Percentiles rank a stretch among this genome's conserved stretches.
These are phyloP conservation scores for Deinandra increscens DNA, from an alignment of 129 eudicot species.

Conservation along the genomic window DNA sequence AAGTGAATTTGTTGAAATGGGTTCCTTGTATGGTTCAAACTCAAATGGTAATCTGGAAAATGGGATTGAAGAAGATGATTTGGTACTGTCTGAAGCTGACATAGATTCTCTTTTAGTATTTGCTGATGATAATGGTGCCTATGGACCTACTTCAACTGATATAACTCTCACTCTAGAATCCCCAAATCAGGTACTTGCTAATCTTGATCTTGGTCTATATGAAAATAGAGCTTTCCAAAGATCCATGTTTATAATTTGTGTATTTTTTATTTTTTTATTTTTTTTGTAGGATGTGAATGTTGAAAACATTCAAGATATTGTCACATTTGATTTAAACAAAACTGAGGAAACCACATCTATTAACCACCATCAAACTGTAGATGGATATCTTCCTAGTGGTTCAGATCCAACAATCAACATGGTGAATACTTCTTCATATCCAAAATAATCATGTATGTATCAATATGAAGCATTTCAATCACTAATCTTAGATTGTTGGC, in stretches of 20 bases:
- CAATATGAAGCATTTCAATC: background rate
- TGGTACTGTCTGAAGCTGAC: conserved; percentile 8
- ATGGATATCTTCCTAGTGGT: conserved; percentile 10
- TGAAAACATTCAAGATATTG: background rate
- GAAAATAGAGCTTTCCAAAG: background rate
- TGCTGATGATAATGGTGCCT: conserved; percentile 5
- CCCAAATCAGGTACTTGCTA: conserved; percentile 15
- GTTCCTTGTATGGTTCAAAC: conserved; percentile 7
- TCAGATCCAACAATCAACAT: conserved; percentile 3
- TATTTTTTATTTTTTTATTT: background rate
- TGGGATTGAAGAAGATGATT: conserved; percentile 17
- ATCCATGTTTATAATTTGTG: background rate
- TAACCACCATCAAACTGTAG: conserved; percentile 2
- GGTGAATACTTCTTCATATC: conserved; percentile 3
- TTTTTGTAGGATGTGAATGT: conserved; percentile 14
- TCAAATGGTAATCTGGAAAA: conserved; percentile 9
- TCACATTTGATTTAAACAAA: conserved; percentile 6
- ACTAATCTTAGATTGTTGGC: background rate
- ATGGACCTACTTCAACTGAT: conserved; percentile 7
- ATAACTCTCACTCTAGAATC: background rate
- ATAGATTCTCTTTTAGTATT: conserved; percentile 14
- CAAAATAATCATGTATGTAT: background rate
- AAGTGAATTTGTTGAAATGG: conserved; percentile 13
- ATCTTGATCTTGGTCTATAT: background rate
- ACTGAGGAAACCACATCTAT: background rate